Evolutionary conservation across 2,329 filamentous ascomycete genomes (phyloP).

Genomic region (Cordyceps cicadae): DNA sequence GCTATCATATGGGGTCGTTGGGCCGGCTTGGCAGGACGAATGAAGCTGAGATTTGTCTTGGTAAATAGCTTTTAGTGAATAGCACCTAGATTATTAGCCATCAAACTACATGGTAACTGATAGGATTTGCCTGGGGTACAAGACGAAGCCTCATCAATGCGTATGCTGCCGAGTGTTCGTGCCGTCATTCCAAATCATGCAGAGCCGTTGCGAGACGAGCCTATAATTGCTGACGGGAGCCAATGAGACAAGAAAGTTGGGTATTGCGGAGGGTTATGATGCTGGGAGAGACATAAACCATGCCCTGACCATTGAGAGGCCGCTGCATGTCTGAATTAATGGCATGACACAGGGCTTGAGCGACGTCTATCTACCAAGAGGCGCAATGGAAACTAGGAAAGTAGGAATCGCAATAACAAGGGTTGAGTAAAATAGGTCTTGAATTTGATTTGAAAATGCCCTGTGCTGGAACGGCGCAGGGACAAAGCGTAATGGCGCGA

Average conservation of each 20-base stretch:
- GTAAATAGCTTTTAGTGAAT: too few species aligned
- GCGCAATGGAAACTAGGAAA: background rate
- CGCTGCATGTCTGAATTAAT: background rate
- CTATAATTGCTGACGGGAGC: background rate
- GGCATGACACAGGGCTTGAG: background rate
- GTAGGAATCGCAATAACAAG: background rate
- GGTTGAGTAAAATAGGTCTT: background rate
- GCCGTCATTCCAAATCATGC: background rate
- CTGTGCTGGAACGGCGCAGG: background rate
- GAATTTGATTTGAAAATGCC: background rate
- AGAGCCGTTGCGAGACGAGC: background rate
- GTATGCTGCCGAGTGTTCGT: background rate
- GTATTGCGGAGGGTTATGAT: background rate
- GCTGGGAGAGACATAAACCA: background rate
- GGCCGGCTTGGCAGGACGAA: too few species aligned
- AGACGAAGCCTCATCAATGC: too few species aligned
- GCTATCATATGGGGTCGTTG: too few species aligned
- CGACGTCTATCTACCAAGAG: background rate
- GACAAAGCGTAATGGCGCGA: background rate
- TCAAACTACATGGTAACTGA: too few species aligned
- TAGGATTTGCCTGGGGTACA: too few species aligned
- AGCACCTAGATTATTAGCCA: too few species aligned
- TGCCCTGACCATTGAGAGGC: background rate
- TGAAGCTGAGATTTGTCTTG: too few species aligned
- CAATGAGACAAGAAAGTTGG: background rate